Conservation (phyloP, 257 asterid genomes). For the Vinca minor region DNA sequence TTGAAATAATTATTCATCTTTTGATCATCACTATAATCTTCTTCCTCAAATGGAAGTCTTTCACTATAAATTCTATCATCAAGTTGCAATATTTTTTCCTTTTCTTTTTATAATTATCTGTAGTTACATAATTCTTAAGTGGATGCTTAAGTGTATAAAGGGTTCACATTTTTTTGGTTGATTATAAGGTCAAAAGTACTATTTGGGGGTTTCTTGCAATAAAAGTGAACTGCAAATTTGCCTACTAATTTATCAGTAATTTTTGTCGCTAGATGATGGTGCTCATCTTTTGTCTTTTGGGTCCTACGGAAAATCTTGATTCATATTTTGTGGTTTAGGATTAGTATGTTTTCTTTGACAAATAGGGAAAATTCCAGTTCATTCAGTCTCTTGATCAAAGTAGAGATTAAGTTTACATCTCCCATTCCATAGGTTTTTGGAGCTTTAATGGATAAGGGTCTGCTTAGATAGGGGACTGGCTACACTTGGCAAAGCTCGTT, state of each 20-base stretch:
- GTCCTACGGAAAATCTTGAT: background rate
- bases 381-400: background rate
- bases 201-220: background rate
- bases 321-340: slow-evolving; percentile 4
- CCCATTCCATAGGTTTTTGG: background rate
- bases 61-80: too few species aligned
- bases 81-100: too few species aligned
- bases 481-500: slow-evolving; percentile 7
- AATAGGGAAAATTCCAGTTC: background rate
- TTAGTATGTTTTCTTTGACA: background rate
- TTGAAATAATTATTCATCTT: too few species aligned
- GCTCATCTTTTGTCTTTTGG: slow-evolving; percentile 3
- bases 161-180: too few species aligned
- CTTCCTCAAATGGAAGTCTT: too few species aligned
- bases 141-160: too few species aligned
- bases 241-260: background rate
- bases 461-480: slow-evolving; percentile 4
- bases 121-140: too few species aligned
- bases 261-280: slow-evolving; percentile 3
- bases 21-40: too few species aligned
- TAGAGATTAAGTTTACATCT: background rate
- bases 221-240: too few species aligned
- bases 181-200: too few species aligned
- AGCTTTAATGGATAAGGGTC: background rate
- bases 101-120: too few species aligned